Conservation (phyloP, 164 flowering plant species). For the Magnolia officinalis region DNA sequence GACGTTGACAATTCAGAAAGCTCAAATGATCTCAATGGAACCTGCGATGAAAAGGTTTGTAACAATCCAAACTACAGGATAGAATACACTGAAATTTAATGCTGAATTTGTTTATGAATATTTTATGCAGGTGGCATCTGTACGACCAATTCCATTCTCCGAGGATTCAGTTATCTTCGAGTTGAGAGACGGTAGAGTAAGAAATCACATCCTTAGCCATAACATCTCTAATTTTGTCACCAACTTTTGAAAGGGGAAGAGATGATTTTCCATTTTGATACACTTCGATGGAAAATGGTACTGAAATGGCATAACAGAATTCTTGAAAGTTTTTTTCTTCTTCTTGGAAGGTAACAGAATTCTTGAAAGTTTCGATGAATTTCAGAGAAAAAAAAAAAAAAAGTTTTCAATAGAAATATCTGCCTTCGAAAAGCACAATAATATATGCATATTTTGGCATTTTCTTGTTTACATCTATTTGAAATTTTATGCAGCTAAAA, state of each 20-base stretch:
- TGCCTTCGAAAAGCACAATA: background rate
- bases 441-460: no score
- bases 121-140: slow-evolving; percentile 55
- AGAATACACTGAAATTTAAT: background rate
- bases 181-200: slow-evolving; percentile 81
- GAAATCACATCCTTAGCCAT: slow-evolving; percentile 11
- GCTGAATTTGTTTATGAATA: background rate
- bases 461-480: no score
- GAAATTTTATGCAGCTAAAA: background rate
- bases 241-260: background rate
- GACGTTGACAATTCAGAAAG: slow-evolving; percentile 6
- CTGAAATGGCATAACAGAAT: no score
- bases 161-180: slow-evolving; percentile 61
- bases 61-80: background rate
- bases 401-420: background rate
- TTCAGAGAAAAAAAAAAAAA: background rate
- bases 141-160: slow-evolving; percentile 66
- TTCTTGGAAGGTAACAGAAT: no score
- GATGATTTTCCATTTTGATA: background rate
- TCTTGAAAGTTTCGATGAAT: background rate
- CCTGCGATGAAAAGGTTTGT: slow-evolving; percentile 70
- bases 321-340: background rate
- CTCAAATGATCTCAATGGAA: slow-evolving; percentile 10
- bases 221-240: background rate
- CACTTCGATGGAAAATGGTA: background rate